Conservation (phyloP, 1,284 basidiomycete species). For the Vanrija pseudolonga region DNA sequence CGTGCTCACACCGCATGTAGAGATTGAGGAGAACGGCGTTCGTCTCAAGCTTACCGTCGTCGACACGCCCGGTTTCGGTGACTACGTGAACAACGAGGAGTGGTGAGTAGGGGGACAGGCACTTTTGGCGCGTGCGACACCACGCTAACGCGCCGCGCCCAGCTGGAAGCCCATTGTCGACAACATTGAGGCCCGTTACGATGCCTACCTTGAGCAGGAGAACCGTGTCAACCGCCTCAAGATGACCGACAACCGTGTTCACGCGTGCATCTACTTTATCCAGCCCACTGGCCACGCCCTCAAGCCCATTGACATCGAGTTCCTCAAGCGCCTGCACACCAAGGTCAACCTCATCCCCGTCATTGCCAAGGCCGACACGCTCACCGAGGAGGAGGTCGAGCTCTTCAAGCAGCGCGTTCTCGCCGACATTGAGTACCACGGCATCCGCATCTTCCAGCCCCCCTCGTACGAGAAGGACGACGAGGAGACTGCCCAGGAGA, state of each 20-base stretch:
- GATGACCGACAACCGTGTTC: constrained; percentile 52
- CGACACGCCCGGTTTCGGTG: constrained; percentile 93
- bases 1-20: constrained; percentile 53
- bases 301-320: constrained; percentile 95
- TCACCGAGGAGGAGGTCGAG: constrained; percentile 89
- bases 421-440: constrained; percentile 83
- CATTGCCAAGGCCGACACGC: constrained; percentile 92
- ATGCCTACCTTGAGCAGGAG: constrained; percentile 94
- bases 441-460: constrained; percentile 93
- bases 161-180: constrained; percentile 98
- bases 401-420: constrained; percentile 90
- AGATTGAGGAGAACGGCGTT: constrained; percentile 96
- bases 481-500: constrained; percentile 91
- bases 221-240: constrained; percentile 78
- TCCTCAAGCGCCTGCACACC: constrained; percentile 91
- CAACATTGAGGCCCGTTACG: constrained; percentile 93
- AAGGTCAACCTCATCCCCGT: constrained; percentile 96
- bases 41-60: constrained; percentile 93
- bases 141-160: neutral
- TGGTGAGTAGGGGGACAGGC: constrained; percentile 57
- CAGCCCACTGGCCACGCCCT: constrained; percentile 94
- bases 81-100: constrained; percentile 97
- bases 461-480: constrained; percentile 95
- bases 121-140: neutral
- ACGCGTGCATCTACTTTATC: constrained; percentile 89